A percentile compares a stretch with the other conserved stretches of the same genome.
phyloP scores from a whole-genome alignment of 805 yeast species.

The Candida berthetii region DNA sequence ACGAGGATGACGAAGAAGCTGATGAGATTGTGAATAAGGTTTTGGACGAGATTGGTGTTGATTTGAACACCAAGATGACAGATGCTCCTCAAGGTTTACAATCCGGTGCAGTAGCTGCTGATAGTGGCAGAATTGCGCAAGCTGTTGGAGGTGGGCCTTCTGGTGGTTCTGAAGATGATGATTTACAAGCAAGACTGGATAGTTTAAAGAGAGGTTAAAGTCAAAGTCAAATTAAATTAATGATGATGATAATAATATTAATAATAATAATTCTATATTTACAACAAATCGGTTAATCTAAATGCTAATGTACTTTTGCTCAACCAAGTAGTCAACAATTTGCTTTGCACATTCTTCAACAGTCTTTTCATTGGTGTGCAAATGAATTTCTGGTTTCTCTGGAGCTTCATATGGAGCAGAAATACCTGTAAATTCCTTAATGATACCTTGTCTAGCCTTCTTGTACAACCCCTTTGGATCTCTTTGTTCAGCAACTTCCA shows the following conservation, averaged over 20 bases:
- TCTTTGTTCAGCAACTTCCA: constrained; percentile 92
- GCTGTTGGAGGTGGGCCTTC: constrained; percentile 39
- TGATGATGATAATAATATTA: too few species aligned
- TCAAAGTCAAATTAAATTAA: too few species aligned
- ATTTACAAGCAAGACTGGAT: constrained; percentile 81
- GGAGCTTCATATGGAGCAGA: constrained; percentile 97
- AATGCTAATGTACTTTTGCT: constrained; percentile 29
- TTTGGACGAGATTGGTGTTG: constrained; percentile 93
- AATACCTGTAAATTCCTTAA: constrained; percentile 92
- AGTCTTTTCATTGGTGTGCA: constrained; percentile 62
- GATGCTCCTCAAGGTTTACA: constrained; percentile 35
- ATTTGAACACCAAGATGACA: constrained; percentile 46
- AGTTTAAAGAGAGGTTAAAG: constrained; percentile 55
- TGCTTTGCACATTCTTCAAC: constrained; percentile 78
- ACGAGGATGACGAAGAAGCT: constrained; percentile 81
- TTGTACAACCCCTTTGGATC: constrained; percentile 97
- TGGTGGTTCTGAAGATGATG: constrained; percentile 55
- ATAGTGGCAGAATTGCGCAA: constrained; percentile 42
- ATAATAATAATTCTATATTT: too few species aligned
- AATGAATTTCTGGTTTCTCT: constrained; percentile 72
- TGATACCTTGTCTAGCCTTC: constrained; percentile 92
- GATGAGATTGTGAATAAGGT: constrained; percentile 91
- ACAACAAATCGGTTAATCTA: too few species aligned
- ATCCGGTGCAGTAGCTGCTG: constrained; percentile 12
- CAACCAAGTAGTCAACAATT: constrained; percentile 61